Base-by-base conservation (phyloP, 345 rosid genomes). In the Eucalyptus guilfoylei region DNA sequence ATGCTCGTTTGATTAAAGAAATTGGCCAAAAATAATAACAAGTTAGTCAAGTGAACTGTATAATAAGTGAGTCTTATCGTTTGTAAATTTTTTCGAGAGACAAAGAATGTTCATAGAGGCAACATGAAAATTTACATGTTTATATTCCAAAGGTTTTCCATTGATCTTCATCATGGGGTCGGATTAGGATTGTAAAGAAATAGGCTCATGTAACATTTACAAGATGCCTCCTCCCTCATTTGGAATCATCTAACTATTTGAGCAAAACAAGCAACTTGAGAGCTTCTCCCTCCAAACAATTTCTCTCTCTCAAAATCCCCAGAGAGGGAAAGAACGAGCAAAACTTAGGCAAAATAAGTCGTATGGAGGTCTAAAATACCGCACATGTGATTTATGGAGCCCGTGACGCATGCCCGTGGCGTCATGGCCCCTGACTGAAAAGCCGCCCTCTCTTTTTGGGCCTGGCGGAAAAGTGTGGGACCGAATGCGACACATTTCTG, bases 31-130 rank as follows among this genome's bases (percentile, higher is more conserved):
- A 76, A 11, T 76, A 76, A 1, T 5, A 24, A 37, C 37, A 13
- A 11, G 1, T 17, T 34, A 45, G 26, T 52, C 11, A 52, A 52
- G 26, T 21, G 58, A 52, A 21, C 1, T 0, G 11, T 21, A 5
- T 52, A 21, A 52, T 52, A 21, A 52, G 1, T 19, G 2, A 0
- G 11, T 8, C 58, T 52, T 52, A 52, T 19, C 1, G 1, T 52
- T 52, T 19, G 2, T 52, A 8, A 52, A 21, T 52, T 52, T 52
- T 52, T 21, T 2, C 0, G 1, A 52, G 58, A 21, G 58, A 52
- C 58, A 52, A 19, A 19, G 6, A 69, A 69, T 11, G 32, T 69
- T 16, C 6, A 16, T 8, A 14, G 8, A 6, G 28, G 0, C 5
- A 19, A 37, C 13, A 32, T 10, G 28, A 23, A 37, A 72, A 21